Evolutionary conservation across 2,329 filamentous ascomycete species (phyloP), one percentile per base, ranked within the genome.

Genomic region (Arachnopeziza araneosa): DNA sequence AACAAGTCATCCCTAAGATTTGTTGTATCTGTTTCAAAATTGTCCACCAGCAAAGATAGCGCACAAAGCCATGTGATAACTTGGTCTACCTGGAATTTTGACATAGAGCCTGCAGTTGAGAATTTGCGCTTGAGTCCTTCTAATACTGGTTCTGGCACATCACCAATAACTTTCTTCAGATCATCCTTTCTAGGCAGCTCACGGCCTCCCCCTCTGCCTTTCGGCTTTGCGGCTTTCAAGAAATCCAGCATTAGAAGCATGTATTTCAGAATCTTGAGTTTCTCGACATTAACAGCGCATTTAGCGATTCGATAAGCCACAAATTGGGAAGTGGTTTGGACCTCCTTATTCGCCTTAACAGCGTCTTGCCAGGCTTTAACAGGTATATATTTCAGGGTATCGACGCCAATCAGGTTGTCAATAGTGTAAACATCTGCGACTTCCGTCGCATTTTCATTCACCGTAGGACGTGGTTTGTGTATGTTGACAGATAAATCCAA

Each of bases 351-450:
- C 24, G 81, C 79, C 67, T 81, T 81, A n/a, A 82, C 79, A 54
- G 82, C 80, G 60, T 91, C 84, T 64, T 88, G 81, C 90, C 90
- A 95, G 66, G 91, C 86, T 69, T 84, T 84, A 60, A 93, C 81
- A 12, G 86, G 83, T 8, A 95, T 79, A 14, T 84, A 76, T 56
- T 84, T 83, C 72, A 92, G 80, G 24, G 89, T 82, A 48, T 89
- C 86, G 23, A 77, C 74, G 1, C 88, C 88, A 57, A 95, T 85
- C 48, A 95, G 78, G 8, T 78, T 78, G 30, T 85, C 79, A 19
- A 85, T 79, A 3, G 87, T 79, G 74, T 95, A 95, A 48, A 92
- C 89, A 60, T 92, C 87, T 62, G 87, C 81, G 23, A 90, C 83
- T 51, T 83, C 84, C 24, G 80, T 78, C 1, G 90, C 89, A 2